Evolutionary conservation across 257 asterid genomes (phyloP).

Genomic region (Penstemon davidsonii): DNA sequence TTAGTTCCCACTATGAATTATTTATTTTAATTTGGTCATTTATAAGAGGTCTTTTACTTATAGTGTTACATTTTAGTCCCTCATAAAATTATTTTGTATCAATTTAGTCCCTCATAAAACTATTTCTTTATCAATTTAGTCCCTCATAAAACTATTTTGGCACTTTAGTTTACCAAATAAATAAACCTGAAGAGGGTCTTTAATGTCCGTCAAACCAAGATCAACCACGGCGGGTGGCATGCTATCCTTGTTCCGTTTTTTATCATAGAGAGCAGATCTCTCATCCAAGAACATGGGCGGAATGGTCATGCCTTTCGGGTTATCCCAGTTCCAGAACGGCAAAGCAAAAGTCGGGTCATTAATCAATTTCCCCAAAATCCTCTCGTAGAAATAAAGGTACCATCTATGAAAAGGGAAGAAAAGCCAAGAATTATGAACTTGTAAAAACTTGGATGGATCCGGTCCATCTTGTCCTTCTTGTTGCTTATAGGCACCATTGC

Average conservation of each 20-base stretch:
- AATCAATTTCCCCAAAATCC: constrained; percentile 36
- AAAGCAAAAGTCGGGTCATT: constrained; percentile 39
- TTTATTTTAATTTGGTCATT: too few relatives aligned
- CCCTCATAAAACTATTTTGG: too few relatives aligned
- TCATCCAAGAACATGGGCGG: constrained; percentile 34
- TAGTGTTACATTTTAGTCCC: too few relatives aligned
- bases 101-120: too few relatives aligned
- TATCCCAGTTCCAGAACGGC: constrained; percentile 45
- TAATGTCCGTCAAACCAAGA: constrained; percentile 29
- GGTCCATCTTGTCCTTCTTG: constrained; percentile 33
- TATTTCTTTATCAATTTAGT: too few relatives aligned
- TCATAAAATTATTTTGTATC: too few relatives aligned
- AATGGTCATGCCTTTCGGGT: constrained; percentile 43
- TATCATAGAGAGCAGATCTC: constrained; percentile 39
- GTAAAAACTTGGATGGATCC: constrained; percentile 17
- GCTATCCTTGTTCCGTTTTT: constrained; percentile 31
- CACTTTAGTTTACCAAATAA: too few relatives aligned
- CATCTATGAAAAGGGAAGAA: constrained; percentile 52
- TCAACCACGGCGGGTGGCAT: constrained; percentile 38
- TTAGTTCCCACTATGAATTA: too few relatives aligned
- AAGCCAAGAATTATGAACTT: constrained; percentile 44
- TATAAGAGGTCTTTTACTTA: too few relatives aligned
- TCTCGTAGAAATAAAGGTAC: constrained; percentile 48
- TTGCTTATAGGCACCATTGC: constrained; percentile 45
- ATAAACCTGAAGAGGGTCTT: constrained; percentile 13